A percentile compares a stretch with the other conserved stretches of the same genome.
Evolutionary conservation across 768 basidiomycete genomes (phyloP).

Genomic region (Rhodosporidiobolus sp.): DNA sequence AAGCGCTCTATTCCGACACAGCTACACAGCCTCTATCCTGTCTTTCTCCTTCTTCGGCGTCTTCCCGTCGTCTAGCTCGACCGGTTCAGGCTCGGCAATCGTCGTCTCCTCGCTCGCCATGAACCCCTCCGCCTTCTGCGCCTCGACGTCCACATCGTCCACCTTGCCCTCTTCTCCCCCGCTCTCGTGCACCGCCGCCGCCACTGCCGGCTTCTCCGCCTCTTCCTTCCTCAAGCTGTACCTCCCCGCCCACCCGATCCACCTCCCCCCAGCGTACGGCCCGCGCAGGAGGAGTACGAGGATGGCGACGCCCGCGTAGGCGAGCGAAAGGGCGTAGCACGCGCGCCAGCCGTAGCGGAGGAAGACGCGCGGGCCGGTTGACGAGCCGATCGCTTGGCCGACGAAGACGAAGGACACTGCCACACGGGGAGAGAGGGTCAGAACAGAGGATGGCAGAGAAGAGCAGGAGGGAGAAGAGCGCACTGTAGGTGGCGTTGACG

Average conservation of each 20-base stretch:
- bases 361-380: constrained; percentile 19
- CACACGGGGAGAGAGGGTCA: not conserved
- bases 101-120: too few species aligned
- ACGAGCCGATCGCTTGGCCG: constrained; percentile 18
- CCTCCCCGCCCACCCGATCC: constrained; percentile 27
- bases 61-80: too few species aligned
- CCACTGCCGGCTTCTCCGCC: too few species aligned
- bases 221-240: constrained; percentile 11
- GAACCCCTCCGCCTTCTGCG: too few species aligned
- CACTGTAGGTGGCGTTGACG: constrained; percentile 69
- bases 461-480: not conserved
- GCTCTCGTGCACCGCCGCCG: not conserved
- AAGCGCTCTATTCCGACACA: too few species aligned
- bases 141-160: not conserved
- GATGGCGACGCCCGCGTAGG: not conserved
- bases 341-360: constrained; percentile 15
- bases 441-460: not conserved
- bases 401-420: not conserved
- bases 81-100: too few species aligned
- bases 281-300: constrained; percentile 9
- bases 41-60: too few species aligned
- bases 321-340: constrained; percentile 1
- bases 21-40: too few species aligned
- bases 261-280: not conserved
- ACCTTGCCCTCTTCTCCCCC: not conserved